Conservation (phyloP, 345 rosid genomes). For the Tarenaya hassleriana region DNA sequence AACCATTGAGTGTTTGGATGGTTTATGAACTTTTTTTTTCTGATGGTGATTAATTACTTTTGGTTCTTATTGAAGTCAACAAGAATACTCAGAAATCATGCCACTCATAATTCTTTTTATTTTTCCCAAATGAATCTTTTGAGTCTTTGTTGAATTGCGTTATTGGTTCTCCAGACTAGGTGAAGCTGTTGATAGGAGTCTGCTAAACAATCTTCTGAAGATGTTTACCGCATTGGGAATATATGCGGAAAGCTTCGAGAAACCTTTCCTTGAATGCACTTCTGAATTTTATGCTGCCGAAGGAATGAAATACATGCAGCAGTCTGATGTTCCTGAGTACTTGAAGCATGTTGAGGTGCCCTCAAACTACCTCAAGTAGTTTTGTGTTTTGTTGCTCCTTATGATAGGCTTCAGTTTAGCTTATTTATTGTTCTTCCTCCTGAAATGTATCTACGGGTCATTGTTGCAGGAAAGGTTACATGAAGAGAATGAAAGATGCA, state of each 20-base stretch:
- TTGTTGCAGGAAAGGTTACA: slow-evolving; percentile 61
- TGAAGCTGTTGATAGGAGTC: slow-evolving; percentile 75
- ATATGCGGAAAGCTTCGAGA: slow-evolving; percentile 85
- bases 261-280: slow-evolving; percentile 72
- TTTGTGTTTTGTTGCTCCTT: background rate
- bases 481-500: slow-evolving; percentile 89
- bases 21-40: background rate
- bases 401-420: background rate
- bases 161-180: slow-evolving; percentile 45
- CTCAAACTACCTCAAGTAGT: slow-evolving; percentile 1
- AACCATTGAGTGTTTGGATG: background rate
- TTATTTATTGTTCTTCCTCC: background rate
- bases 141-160: background rate
- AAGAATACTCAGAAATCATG: background rate
- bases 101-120: background rate
- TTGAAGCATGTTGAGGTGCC: slow-evolving; percentile 86
- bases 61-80: background rate
- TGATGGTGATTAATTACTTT: no score
- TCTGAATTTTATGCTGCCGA: slow-evolving; percentile 88
- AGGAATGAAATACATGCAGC: slow-evolving; percentile 91
- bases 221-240: slow-evolving; percentile 87
- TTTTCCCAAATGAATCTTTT: background rate
- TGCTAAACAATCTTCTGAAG: slow-evolving; percentile 77
- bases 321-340: slow-evolving; percentile 85
- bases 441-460: slow-evolving; percentile 3